Evolutionary conservation across 306 rosid species (phyloP).

Genomic region (Glycine latifolia): DNA sequence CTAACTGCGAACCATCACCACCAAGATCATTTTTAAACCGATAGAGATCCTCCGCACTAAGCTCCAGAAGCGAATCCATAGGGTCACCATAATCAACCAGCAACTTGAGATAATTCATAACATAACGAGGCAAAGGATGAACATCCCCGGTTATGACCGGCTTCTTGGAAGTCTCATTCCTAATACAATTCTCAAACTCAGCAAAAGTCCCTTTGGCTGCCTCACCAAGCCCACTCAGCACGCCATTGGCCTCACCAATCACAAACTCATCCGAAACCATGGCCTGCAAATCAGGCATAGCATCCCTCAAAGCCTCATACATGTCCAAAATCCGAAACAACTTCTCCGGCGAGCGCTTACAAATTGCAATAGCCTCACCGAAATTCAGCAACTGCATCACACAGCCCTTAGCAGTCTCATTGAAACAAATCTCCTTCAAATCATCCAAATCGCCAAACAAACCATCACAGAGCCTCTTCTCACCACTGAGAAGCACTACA

Average conservation of each 20-base stretch:
- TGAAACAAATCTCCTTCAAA: slow-evolving; percentile 72
- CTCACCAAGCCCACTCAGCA: slow-evolving; percentile 72
- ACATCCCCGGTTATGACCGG: slow-evolving; percentile 80
- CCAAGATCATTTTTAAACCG: slow-evolving; percentile 56
- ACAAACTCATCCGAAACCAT: slow-evolving; percentile 70
- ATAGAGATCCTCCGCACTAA: slow-evolving; percentile 57
- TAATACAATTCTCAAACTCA: slow-evolving; percentile 87
- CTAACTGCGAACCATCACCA: slow-evolving; percentile 56
- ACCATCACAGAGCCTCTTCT: slow-evolving; percentile 80
- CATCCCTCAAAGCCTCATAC: slow-evolving; percentile 84
- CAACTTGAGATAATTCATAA: slow-evolving; percentile 91
- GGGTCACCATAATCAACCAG: slow-evolving; percentile 84
- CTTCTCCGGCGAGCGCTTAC: slow-evolving; percentile 84
- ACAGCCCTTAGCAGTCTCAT: slow-evolving; percentile 85
- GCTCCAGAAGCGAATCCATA: slow-evolving; percentile 70
- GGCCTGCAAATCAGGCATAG: slow-evolving; percentile 65
- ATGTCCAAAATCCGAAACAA: slow-evolving; percentile 91
- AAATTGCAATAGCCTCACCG: slow-evolving; percentile 86
- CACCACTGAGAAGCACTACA: slow-evolving; percentile 69
- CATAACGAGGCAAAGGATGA: slow-evolving; percentile 92
- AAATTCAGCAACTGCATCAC: slow-evolving; percentile 87
- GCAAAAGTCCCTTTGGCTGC: slow-evolving; percentile 84
- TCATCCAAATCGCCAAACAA: slow-evolving; percentile 70
- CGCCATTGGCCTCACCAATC: slow-evolving; percentile 71
- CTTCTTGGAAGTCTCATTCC: slow-evolving; percentile 77